Conservation (phyloP, 2,329 filamentous ascomycete species). For the Fusarium equiseti region DNA sequence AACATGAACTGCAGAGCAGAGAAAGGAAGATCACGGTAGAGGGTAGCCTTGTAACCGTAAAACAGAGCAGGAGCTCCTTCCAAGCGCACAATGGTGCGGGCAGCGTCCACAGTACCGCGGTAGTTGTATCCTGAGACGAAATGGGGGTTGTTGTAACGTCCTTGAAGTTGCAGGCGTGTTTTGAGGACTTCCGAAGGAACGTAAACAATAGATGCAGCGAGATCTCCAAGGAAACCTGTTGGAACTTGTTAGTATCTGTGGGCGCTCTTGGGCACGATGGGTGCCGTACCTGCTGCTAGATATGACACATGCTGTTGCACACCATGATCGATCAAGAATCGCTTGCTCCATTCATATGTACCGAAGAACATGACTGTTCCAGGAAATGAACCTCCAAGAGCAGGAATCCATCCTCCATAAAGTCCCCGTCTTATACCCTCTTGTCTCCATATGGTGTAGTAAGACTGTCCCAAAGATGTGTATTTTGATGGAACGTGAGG, state of each 20-base stretch:
- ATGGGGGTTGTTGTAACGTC: constrained; percentile 92
- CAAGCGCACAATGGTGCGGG: constrained; percentile 82
- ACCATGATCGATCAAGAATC: constrained; percentile 85
- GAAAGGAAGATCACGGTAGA: constrained; percentile 94
- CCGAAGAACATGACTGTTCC: constrained; percentile 97
- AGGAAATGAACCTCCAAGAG: constrained; percentile 90
- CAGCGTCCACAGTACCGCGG: constrained; percentile 84
- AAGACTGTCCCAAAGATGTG: constrained; percentile 88
- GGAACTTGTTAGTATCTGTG: constrained; percentile 1
- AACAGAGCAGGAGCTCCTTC: constrained; percentile 91
- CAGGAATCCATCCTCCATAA: constrained; percentile 93
- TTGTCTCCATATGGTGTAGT: constrained; percentile 91
- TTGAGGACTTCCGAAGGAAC: constrained; percentile 98
- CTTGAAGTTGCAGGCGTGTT: constrained; percentile 95
- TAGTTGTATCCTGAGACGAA: constrained; percentile 98
- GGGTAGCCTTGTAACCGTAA: constrained; percentile 95
- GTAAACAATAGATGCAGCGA: constrained; percentile 92
- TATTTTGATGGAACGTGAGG: constrained; percentile 94
- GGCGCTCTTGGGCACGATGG: not conserved
- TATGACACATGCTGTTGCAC: constrained; percentile 87
- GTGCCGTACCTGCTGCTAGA: constrained; percentile 77
- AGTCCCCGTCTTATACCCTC: constrained; percentile 88
- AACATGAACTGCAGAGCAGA: constrained; percentile 98
- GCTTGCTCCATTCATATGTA: constrained; percentile 95
- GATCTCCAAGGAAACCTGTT: constrained; percentile 88